Percentiles rank a stretch among this genome's conserved stretches.
These are phyloP conservation scores for Polychytrium aggregatum DNA, from an alignment of 192 early-diverging fungal genomes.

Conservation along the genomic window DNA sequence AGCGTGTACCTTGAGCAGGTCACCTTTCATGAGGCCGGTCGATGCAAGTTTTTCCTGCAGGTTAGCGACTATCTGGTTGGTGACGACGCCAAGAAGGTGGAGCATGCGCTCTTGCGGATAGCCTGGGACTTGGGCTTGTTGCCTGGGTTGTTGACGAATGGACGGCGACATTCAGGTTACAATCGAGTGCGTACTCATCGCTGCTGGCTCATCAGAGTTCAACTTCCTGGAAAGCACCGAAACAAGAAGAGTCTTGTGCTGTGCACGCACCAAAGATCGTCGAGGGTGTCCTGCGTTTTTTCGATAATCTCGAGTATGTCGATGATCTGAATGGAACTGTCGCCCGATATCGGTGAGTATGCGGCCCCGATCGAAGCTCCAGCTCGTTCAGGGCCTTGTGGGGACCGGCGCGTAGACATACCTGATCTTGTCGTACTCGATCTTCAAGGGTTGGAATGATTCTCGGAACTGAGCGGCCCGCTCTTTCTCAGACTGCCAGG, in stretches of 20 bases:
- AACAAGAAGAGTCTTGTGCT: too few relatives aligned
- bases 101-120: conserved; percentile 31
- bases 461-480: conserved; percentile 12
- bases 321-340: conserved; percentile 2
- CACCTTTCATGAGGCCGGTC: too few relatives aligned
- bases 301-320: conserved; percentile 23
- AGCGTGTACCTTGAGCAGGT: too few relatives aligned
- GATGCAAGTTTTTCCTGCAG: conserved; percentile 13
- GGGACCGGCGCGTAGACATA: neutral
- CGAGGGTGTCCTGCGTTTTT: conserved; percentile 21
- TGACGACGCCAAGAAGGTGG: conserved; percentile 21
- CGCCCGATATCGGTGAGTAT: too few relatives aligned
- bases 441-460: conserved; percentile 13
- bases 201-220: too few relatives aligned
- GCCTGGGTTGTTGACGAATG: too few relatives aligned
- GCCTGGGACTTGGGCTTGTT: conserved; percentile 16
- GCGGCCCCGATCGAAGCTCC: too few relatives aligned
- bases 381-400: too few relatives aligned
- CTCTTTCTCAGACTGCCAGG: conserved; percentile 1
- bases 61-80: conserved; percentile 14
- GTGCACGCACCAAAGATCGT: conserved; percentile 39
- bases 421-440: conserved; percentile 13
- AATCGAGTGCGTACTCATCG: too few relatives aligned
- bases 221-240: too few relatives aligned
- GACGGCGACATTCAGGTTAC: too few relatives aligned